These are phyloP conservation scores for Aspergillus sp. DNA, from an alignment of 2,329 filamentous ascomycete species.

Conservation along the genomic window DNA sequence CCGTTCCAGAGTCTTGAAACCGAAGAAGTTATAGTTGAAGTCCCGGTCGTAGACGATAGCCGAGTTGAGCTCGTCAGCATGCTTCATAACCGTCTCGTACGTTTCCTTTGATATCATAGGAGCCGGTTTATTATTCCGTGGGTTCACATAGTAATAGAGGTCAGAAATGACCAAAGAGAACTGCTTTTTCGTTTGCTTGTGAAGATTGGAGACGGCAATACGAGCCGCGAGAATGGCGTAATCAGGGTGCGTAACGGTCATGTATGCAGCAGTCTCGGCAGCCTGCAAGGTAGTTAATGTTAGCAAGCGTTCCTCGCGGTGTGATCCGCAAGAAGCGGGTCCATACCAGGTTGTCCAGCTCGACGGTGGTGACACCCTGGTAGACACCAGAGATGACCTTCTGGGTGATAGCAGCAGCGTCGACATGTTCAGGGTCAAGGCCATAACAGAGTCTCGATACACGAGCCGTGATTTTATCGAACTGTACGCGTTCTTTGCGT, in stretches of 20 bases:
- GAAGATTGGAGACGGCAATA: slow-evolving; percentile 97
- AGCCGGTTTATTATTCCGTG: slow-evolving; percentile 76
- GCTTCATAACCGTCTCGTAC: slow-evolving; percentile 90
- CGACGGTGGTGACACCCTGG: slow-evolving; percentile 92
- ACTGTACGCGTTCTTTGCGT: slow-evolving; percentile 99
- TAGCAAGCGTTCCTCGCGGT: slow-evolving; percentile 6
- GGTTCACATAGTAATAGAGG: slow-evolving; percentile 94
- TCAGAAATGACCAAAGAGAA: slow-evolving; percentile 95
- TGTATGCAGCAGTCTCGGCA: slow-evolving; percentile 97
- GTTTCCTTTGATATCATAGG: slow-evolving; percentile 94
- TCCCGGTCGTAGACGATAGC: slow-evolving; percentile 99
- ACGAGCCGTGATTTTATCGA: slow-evolving; percentile 99
- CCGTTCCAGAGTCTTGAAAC: slow-evolving; percentile 97
- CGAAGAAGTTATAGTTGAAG: slow-evolving; percentile 99
- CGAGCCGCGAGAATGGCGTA: slow-evolving; percentile 97
- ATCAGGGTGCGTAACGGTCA: slow-evolving; percentile 98
- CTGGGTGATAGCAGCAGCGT: slow-evolving; percentile 96
- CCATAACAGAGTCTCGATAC: slow-evolving; percentile 97
- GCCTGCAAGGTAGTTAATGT: slow-evolving; percentile 58
- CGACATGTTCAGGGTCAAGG: slow-evolving; percentile 90
- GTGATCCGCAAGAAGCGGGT: background rate
- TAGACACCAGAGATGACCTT: slow-evolving; percentile 99
- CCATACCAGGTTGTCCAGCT: slow-evolving; percentile 92
- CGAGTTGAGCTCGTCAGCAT: slow-evolving; percentile 96
- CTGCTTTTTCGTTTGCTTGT: slow-evolving; percentile 99